Conservation (phyloP, 1,284 basidiomycete species). For the Omphalotus olearius region DNA sequence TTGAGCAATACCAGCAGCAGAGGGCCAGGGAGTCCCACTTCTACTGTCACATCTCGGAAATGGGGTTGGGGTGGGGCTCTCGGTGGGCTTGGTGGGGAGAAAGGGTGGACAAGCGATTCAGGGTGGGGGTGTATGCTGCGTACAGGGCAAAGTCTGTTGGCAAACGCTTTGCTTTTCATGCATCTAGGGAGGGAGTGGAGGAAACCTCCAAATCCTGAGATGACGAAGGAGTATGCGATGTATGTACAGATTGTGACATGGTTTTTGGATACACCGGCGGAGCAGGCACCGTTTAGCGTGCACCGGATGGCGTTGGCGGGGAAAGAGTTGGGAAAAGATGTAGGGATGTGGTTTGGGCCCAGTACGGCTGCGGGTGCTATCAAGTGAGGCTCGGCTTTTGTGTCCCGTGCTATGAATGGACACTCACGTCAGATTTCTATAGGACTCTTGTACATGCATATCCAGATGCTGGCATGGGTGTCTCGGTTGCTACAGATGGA, state of each 20-base stretch:
- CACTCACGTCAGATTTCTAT: constrained; percentile 2
- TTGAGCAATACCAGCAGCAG: constrained; percentile 6
- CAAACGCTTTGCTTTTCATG: constrained; percentile 80
- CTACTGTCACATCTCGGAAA: constrained; percentile 7
- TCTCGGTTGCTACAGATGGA: constrained; percentile 81
- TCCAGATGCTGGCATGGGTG: constrained; percentile 78
- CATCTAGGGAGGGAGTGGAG: constrained; percentile 91
- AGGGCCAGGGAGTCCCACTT: constrained; percentile 10
- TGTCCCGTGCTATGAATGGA: not conserved
- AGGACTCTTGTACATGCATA: constrained; percentile 79
- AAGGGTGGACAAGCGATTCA: constrained; percentile 87
- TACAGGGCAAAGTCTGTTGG: constrained; percentile 90
- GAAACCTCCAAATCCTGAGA: constrained; percentile 56
- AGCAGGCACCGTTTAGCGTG: constrained; percentile 90
- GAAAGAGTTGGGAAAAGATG: constrained; percentile 91
- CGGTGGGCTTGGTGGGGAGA: constrained; percentile 46
- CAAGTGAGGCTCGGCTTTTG: constrained; percentile 47
- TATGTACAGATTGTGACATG: constrained; percentile 90
- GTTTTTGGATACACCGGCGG: constrained; percentile 91
- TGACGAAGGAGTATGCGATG: constrained; percentile 60
- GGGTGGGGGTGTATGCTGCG: constrained; percentile 99
- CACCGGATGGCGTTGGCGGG: constrained; percentile 95
- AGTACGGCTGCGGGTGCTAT: constrained; percentile 95
- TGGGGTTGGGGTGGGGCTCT: constrained; percentile 15
- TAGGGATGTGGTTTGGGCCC: constrained; percentile 98